Evolutionary conservation across 2,329 filamentous ascomycete genomes (phyloP).

Genomic region (Blastomyces gilchristii): DNA sequence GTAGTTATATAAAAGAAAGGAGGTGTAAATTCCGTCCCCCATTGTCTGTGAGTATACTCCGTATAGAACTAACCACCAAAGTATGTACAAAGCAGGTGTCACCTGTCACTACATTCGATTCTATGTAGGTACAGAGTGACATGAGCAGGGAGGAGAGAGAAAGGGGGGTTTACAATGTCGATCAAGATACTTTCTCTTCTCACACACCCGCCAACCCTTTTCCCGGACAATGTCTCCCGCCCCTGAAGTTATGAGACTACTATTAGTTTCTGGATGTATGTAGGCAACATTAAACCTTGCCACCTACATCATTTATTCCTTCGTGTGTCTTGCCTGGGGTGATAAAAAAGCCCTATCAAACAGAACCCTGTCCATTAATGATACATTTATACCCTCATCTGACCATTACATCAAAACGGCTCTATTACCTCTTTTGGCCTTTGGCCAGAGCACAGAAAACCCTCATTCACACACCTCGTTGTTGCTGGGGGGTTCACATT

Average conservation of each 20-base stretch:
- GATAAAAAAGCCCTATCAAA: not conserved
- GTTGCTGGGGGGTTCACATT: no score
- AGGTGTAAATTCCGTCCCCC: not conserved
- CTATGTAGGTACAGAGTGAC: conserved; percentile 6
- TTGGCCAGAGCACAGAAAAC: not conserved
- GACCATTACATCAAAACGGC: not conserved
- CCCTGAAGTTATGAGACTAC: no score
- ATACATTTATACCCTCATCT: conserved; percentile 3
- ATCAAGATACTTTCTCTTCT: not conserved
- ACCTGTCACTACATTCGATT: conserved; percentile 1
- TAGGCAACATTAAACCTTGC: no score
- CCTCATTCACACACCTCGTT: no score
- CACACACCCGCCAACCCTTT: not conserved
- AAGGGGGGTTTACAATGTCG: not conserved
- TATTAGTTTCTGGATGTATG: no score
- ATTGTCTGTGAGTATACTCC: not conserved
- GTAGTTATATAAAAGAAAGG: not conserved
- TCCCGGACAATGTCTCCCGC: no score
- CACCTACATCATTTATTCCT: no score
- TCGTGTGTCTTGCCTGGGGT: no score
- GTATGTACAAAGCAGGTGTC: not conserved
- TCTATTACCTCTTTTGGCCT: not conserved
- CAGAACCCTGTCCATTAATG: not conserved
- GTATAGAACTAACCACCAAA: no score
- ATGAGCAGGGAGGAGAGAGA: not conserved